Base-by-base conservation (phyloP, 1,284 basidiomycete genomes). In the Sporisorium reilianum region DNA sequence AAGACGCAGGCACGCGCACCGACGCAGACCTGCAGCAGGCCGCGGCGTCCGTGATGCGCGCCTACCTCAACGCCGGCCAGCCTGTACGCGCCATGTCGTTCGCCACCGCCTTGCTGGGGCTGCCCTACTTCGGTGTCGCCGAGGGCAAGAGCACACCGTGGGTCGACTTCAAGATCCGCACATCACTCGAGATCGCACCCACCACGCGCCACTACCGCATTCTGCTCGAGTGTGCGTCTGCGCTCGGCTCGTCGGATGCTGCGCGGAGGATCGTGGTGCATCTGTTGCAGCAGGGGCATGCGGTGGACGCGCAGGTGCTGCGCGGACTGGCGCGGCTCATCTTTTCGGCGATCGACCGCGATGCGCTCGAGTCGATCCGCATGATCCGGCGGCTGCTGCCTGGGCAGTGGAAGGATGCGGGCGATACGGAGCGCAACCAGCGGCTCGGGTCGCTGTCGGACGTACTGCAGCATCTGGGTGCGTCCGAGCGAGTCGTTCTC, bases 331-430 rank as follows among this genome's bases (percentile, higher is more conserved):
- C 65, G 7, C 45, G 65, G 1, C 32, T 74, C 22, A 46, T 69
- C 36, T 68, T 74, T 22, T 61, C 71, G 6, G 63, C 65, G 8
- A 66, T 74, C 49, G 71, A 74, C 54, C 30, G 53, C 14, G 62
- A 74, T 55, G 65, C 71, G 22, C 38, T 64, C 51, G 60, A 57
- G 44, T 51, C 64, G 8, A 61, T 67, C n/a, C 60, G 50, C 3
- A 25, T 64, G 0, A 40, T 69, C n/a, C 62, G 52, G 23, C 28
- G 46, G 0, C 22, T 67, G 41, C 34, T 61, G 23, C 53, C 53
- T 4, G 23, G 9, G 36, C 14, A 38, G 7, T 16, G 44, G 1
- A 14, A 41, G 9, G n/a, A 12, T 2, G 2, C n/a, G 5, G 22
- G 7, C 8, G 5, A 20, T 4, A 41, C 11, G 6, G 11, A 63